Evolutionary conservation across 2,329 filamentous ascomycete species (phyloP), one percentile per base, ranked within the genome.

Genomic region (Phialocephala subalpina): DNA sequence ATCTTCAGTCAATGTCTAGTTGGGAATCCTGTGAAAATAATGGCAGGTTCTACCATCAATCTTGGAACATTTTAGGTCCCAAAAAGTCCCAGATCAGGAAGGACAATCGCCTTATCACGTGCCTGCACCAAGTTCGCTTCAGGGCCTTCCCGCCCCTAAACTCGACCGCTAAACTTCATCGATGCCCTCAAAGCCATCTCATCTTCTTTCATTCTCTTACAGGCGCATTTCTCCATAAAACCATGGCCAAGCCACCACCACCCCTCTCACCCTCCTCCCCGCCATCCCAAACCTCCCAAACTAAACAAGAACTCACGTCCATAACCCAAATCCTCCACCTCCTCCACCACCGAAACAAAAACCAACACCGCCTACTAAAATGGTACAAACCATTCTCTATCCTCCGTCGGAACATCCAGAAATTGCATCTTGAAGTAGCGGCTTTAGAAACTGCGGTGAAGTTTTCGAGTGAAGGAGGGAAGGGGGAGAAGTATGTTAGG

Each of bases 331-430:
- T 94, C 56, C 87, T 97, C 53, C 84, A 90, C 74, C 86, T 92
- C 70, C 87, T 97, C 73, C 87, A 90, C 78, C 89, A 93, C 77
- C 92, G 94, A 73, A 96, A 97, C 82, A 90, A 90, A 76, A 98
- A 97, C 81, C 95, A 98, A 80, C 95, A 98, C 78, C 89, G 89
- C 63, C 84, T 86, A 68, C 86, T 90, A 35, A 87, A 88, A 75
- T 99, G 95, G 95, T 98, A 92, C 88, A 87, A 88, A 73, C 83
- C 82, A 73, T 87, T 97, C 67, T 85, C 85, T 61, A 84, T 90
- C 69, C 84, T 97, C 70, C 88, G 92, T 40, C 90, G 92, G 56
- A 84, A 88, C 64, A 77, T 91, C 9, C 79, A 80, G 9, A 84
- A 84, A 62, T 80, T 97, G 2, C 73, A 83, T 1, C 66, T 71